Percentiles rank a stretch among this genome's conserved stretches.
phyloP scores from a whole-genome alignment of 306 rosid genomes.

The Benincasa hispida region DNA sequence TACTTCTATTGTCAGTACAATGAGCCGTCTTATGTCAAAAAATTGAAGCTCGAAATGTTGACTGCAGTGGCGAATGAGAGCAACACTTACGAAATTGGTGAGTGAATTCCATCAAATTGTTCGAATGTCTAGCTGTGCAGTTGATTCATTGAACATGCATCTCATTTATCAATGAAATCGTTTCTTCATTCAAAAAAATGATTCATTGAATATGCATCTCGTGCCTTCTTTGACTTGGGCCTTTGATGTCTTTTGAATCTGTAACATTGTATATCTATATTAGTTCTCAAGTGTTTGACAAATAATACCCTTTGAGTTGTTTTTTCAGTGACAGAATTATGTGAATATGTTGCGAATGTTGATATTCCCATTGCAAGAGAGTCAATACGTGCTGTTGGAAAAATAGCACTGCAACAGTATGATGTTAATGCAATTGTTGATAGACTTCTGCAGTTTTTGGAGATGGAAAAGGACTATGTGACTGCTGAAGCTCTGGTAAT shows the following conservation, averaged over 20 bases:
- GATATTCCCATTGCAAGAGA: constrained; percentile 99
- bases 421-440: constrained; percentile 99
- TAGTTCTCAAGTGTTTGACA: constrained; percentile 12
- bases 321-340: constrained; percentile 86
- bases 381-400: constrained; percentile 98
- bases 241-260: not conserved
- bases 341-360: constrained; percentile 99
- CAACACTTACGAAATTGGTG: constrained; percentile 96
- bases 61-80: constrained; percentile 98
- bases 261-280: not conserved
- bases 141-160: not conserved
- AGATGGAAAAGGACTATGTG: constrained; percentile 99
- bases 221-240: constrained; percentile 8
- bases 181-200: too few species aligned
- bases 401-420: constrained; percentile 96
- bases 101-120: constrained; percentile 8
- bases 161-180: too few species aligned
- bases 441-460: constrained; percentile 96
- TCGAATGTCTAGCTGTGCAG: not conserved
- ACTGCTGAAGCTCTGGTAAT: constrained; percentile 98
- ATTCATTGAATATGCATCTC: not conserved
- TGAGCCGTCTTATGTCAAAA: constrained; percentile 97
- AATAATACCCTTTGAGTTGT: constrained; percentile 15
- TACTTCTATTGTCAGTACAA: constrained; percentile 98
- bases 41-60: constrained; percentile 96